phyloP scores from a whole-genome alignment of 192 early-diverging fungal species.

The Coemansia sp. region DNA sequence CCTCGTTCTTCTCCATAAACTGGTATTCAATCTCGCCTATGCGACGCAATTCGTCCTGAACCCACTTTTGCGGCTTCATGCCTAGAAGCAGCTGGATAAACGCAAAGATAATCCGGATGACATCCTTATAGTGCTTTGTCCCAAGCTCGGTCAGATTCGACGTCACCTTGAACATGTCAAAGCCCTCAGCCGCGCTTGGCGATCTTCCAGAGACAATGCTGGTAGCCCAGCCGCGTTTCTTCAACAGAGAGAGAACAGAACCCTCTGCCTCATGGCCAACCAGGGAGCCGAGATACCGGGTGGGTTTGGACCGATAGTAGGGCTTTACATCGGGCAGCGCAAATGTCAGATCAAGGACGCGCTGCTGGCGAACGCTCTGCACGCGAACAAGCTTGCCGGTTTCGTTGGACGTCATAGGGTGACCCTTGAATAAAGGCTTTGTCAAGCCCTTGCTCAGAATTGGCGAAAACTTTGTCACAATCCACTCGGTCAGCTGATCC shows the following conservation, averaged over 20 bases:
- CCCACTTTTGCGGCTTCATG: conserved; percentile 73
- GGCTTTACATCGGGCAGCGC: conserved; percentile 81
- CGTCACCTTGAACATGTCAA: conserved; percentile 75
- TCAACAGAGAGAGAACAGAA: conserved; percentile 81
- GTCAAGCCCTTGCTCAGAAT: conserved; percentile 77
- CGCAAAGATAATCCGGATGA: conserved; percentile 80
- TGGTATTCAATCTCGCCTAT: conserved; percentile 60
- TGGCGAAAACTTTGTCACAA: conserved; percentile 74
- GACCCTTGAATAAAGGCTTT: conserved; percentile 66
- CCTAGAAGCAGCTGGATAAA: conserved; percentile 83
- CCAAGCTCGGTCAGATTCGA: conserved; percentile 86
- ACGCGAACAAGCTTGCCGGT: conserved; percentile 70
- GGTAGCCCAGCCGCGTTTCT: conserved; percentile 90
- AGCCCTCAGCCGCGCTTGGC: conserved; percentile 65
- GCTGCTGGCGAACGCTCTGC: conserved; percentile 81
- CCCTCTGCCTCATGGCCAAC: conserved; percentile 92
- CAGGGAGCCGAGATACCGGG: conserved; percentile 80
- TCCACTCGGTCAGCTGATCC: conserved; percentile 83
- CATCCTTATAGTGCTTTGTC: conserved; percentile 72
- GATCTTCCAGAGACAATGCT: conserved; percentile 65
- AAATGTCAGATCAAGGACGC: conserved; percentile 80
- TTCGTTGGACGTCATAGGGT: conserved; percentile 75
- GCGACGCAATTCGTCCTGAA: conserved; percentile 75
- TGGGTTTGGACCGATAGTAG: conserved; percentile 61
- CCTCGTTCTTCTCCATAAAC: conserved; percentile 75